These are phyloP conservation scores for Actinomucor elegans DNA, from an alignment of 371 early-diverging fungal genomes.

Conservation along the genomic window DNA sequence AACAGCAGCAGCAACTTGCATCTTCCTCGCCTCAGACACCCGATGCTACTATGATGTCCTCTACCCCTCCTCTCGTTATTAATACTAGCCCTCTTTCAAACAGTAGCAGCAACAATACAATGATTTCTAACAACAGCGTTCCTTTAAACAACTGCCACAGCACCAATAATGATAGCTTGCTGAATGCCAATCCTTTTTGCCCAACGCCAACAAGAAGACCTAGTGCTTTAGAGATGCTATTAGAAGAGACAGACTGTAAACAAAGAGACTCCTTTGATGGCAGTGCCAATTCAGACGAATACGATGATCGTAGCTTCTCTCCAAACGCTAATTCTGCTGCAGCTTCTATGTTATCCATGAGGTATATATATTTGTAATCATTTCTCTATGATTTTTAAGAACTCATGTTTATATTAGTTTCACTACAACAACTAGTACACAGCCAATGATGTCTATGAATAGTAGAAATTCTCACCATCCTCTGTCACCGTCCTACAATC, in stretches of 20 bases:
- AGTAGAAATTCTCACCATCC: slow-evolving; percentile 20
- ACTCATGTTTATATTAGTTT: slow-evolving; percentile 1
- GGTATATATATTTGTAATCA: neutral
- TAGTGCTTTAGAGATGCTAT: slow-evolving; percentile 16
- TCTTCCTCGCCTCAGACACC: slow-evolving; percentile 8
- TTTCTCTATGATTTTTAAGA: neutral
- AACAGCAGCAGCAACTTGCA: slow-evolving; percentile 31
- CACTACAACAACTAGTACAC: slow-evolving; percentile 15
- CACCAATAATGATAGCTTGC: neutral
- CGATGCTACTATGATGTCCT: slow-evolving; percentile 1
- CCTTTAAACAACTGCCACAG: neutral
- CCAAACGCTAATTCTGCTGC: slow-evolving; percentile 5
- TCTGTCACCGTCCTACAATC: slow-evolving; percentile 18
- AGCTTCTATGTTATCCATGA: slow-evolving; percentile 17
- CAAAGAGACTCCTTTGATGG: slow-evolving; percentile 30
- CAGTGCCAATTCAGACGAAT: slow-evolving; percentile 23
- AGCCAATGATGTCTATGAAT: slow-evolving; percentile 14
- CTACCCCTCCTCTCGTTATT: neutral
- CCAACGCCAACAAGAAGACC: slow-evolving; percentile 10
- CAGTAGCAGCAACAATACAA: neutral
- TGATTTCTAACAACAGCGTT: neutral
- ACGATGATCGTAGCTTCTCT: slow-evolving; percentile 9
- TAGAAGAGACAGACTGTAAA: slow-evolving; percentile 16
- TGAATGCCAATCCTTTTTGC: slow-evolving; percentile 6
- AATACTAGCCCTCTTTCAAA: neutral